Evolutionary conservation across 139 green algal genomes (phyloP).

Genomic region (Volvox africanus): DNA sequence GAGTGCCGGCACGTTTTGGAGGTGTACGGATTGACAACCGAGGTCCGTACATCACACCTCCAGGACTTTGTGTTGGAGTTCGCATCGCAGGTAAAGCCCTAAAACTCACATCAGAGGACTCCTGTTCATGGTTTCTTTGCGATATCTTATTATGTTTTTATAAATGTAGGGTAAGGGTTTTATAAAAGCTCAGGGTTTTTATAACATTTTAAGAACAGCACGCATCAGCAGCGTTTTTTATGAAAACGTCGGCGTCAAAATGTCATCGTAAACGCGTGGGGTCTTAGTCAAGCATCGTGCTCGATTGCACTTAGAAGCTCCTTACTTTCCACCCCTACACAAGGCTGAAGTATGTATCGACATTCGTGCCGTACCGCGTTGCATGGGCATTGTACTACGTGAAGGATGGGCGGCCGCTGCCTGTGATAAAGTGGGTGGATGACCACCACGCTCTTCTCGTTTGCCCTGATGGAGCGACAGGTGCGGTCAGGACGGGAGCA

Average conservation of each 20-base stretch:
- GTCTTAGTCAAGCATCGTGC: too few species aligned
- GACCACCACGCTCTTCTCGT: constrained; percentile 61
- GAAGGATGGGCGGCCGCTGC: constrained; percentile 40
- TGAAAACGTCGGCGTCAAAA: too few species aligned
- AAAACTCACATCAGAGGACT: too few species aligned
- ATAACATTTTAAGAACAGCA: too few species aligned
- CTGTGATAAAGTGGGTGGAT: constrained; percentile 60
- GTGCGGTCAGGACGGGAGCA: not conserved
- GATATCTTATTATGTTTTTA: too few species aligned
- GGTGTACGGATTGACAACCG: constrained; percentile 54
- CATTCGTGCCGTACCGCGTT: not conserved
- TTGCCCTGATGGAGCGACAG: constrained; percentile 52
- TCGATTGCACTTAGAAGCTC: too few species aligned
- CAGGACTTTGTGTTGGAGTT: constrained; percentile 49
- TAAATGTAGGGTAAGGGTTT: too few species aligned
- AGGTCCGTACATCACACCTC: constrained; percentile 45
- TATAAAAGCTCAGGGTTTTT: too few species aligned
- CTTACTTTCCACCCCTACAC: too few species aligned
- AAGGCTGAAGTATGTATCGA: not conserved
- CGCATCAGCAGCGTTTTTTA: too few species aligned
- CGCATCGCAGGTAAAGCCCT: constrained; percentile 9
- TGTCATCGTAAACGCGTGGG: too few species aligned
- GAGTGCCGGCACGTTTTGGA: constrained; percentile 49
- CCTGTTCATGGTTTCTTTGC: too few species aligned
- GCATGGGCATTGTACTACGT: not conserved